Evolutionary conservation across 164 flowering plant species (phyloP).

Genomic region (Liquidambar formosana): DNA sequence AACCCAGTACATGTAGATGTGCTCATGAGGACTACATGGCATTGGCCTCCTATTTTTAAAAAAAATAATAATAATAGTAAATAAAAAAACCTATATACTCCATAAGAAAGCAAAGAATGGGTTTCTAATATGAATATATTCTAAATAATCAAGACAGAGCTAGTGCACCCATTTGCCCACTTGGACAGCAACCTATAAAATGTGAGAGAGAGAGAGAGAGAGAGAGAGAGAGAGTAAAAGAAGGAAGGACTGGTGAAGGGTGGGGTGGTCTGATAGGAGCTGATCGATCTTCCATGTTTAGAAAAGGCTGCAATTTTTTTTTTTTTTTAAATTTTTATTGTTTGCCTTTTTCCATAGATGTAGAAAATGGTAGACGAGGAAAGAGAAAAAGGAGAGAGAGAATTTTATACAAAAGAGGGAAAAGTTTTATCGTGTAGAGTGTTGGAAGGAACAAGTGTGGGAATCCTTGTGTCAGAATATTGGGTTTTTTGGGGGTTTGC

Average conservation of each 20-base stretch:
- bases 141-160: too few species aligned
- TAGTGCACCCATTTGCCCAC: slow-evolving; percentile 12
- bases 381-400: slow-evolving; percentile 6
- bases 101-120: background rate
- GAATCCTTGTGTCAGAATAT: slow-evolving; percentile 37
- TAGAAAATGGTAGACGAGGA: slow-evolving; percentile 26
- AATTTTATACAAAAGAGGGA: slow-evolving; percentile 17
- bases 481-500: background rate
- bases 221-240: slow-evolving; percentile 5
- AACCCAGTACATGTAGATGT: background rate
- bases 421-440: slow-evolving; percentile 30
- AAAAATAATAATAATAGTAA: background rate
- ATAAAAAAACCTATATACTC: background rate
- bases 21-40: background rate
- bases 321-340: too few species aligned
- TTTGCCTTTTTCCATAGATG: slow-evolving; percentile 13
- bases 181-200: background rate
- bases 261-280: slow-evolving; percentile 6
- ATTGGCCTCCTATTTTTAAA: background rate
- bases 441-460: slow-evolving; percentile 42
- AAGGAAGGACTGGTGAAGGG: background rate
- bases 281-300: slow-evolving; percentile 23
- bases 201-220: background rate
- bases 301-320: slow-evolving; percentile 33
- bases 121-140: too few species aligned